Percentiles rank a stretch among this genome's conserved stretches.
These are phyloP conservation scores for Sporobolomyces roseus DNA, from an alignment of 768 basidiomycete genomes.

Conservation along the genomic window DNA sequence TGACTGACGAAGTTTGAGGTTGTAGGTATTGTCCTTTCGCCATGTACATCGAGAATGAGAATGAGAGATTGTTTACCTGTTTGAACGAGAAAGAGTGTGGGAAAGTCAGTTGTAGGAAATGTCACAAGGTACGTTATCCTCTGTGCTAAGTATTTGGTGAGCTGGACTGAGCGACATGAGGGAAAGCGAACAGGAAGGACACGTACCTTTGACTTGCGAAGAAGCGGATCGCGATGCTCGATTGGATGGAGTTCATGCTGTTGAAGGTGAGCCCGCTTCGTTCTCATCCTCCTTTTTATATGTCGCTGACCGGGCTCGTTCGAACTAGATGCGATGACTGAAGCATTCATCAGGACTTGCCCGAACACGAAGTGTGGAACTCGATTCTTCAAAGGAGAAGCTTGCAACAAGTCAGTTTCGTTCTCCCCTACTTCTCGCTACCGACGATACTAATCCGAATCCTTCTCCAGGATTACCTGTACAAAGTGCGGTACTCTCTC, in stretches of 20 bases:
- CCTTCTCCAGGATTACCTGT: slow-evolving; percentile 45
- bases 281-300: too few species aligned
- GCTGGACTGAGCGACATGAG: too few species aligned
- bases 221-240: slow-evolving; percentile 46
- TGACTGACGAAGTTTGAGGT: not conserved
- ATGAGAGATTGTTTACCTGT: slow-evolving; percentile 41
- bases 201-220: slow-evolving; percentile 50
- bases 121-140: slow-evolving; percentile 32
- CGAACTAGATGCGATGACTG: slow-evolving; percentile 50
- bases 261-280: slow-evolving; percentile 31
- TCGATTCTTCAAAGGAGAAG: slow-evolving; percentile 47
- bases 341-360: slow-evolving; percentile 49
- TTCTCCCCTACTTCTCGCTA: too few species aligned
- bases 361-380: slow-evolving; percentile 49
- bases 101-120: slow-evolving; percentile 38
- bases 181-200: slow-evolving; percentile 43
- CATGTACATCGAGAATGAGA: slow-evolving; percentile 35
- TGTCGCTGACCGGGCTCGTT: not conserved
- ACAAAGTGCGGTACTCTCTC: slow-evolving; percentile 40
- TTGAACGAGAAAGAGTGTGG: slow-evolving; percentile 32
- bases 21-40: slow-evolving; percentile 41
- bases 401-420: slow-evolving; percentile 15
- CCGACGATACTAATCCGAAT: not conserved
- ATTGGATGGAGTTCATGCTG: slow-evolving; percentile 47
- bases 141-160: too few species aligned